Conservation (phyloP, 208 protist genomes). For the Naegleria lovaniensis region DNA sequence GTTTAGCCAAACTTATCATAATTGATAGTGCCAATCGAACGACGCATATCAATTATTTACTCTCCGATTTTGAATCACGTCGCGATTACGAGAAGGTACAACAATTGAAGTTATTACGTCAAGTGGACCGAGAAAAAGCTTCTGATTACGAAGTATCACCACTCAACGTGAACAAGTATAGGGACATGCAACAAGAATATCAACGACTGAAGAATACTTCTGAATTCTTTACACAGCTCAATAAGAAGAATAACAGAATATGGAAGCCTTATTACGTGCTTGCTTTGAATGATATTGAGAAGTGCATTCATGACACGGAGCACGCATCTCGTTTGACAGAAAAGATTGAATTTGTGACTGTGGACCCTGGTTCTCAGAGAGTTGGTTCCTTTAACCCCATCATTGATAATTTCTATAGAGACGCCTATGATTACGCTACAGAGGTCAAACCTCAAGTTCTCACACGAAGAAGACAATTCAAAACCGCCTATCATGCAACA, state of each 20-base stretch:
- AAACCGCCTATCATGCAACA: background rate
- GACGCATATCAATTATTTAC: background rate
- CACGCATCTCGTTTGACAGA: background rate
- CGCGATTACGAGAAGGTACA: background rate
- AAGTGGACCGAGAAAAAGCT: background rate
- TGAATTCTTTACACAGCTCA: background rate
- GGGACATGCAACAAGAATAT: background rate
- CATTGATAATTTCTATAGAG: background rate
- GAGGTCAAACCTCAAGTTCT: background rate
- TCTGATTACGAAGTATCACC: background rate
- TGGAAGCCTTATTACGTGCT: background rate
- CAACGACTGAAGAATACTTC: background rate
- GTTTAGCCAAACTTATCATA: background rate
- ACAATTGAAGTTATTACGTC: background rate
- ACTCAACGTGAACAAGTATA: background rate
- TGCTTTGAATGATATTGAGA: background rate
- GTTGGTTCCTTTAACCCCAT: background rate
- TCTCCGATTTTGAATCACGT: background rate
- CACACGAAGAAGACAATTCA: background rate
- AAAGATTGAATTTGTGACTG: background rate
- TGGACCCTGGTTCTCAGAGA: background rate
- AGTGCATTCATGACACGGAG: background rate
- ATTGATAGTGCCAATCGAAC: background rate
- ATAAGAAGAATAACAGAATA: background rate
- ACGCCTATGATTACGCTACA: background rate